Conservation (phyloP, 495 filamentous ascomycete species). For the Platismatia glauca region DNA sequence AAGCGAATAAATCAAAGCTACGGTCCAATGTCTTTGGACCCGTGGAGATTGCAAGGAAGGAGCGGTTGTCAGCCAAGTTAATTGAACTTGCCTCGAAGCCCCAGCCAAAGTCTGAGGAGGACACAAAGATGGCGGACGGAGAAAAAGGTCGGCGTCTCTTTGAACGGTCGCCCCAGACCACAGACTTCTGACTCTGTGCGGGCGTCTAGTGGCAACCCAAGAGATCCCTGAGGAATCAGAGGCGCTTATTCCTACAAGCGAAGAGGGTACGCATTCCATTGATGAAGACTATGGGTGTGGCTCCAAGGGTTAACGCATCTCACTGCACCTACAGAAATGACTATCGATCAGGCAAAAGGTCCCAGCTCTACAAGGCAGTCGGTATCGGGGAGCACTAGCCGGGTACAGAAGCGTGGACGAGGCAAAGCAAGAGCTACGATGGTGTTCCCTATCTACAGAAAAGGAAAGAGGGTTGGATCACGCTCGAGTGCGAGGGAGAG, state of each 20-base stretch:
- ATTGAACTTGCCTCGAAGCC: slow-evolving; percentile 64
- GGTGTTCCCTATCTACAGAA: slow-evolving; percentile 30
- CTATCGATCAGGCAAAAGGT: slow-evolving; percentile 33
- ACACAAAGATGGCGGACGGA: slow-evolving; percentile 9
- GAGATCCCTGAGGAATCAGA: slow-evolving; percentile 23
- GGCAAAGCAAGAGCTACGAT: slow-evolving; percentile 38
- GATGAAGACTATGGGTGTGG: no score
- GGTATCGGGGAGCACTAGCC: slow-evolving; percentile 21
- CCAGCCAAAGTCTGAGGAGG: slow-evolving; percentile 32
- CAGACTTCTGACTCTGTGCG: not conserved
- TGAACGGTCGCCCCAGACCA: not conserved
- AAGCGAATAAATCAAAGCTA: slow-evolving; percentile 67
- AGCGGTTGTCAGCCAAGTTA: slow-evolving; percentile 72
- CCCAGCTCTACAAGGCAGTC: slow-evolving; percentile 20
- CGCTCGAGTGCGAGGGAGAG: slow-evolving; percentile 6
- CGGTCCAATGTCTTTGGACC: slow-evolving; percentile 74
- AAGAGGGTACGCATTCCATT: slow-evolving; percentile 27
- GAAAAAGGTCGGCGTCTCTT: not conserved
- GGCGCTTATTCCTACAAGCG: slow-evolving; percentile 20
- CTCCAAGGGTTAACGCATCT: slow-evolving; percentile 8
- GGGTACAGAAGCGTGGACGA: slow-evolving; percentile 27
- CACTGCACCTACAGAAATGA: slow-evolving; percentile 31
- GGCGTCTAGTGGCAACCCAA: not conserved
- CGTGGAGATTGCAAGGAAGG: slow-evolving; percentile 61
- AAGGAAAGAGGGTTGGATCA: slow-evolving; percentile 17